Base-by-base conservation (phyloP, 768 basidiomycete species). In the Termitomyces sp. region DNA sequence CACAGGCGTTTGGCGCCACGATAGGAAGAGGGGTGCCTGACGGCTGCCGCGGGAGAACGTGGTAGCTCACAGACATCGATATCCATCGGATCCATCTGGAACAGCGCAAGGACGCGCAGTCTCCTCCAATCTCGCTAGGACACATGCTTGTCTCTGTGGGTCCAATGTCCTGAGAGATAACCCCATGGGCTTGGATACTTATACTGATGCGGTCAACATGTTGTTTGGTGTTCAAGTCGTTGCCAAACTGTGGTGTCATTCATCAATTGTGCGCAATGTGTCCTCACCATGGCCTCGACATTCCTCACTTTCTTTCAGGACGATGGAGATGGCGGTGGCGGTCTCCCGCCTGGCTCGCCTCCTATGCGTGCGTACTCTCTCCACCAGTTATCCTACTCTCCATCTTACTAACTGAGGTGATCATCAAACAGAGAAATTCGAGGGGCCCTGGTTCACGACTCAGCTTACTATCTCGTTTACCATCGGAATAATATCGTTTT, bases 371-470 rank as follows among this genome's bases (percentile, higher is more conserved):
- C 26, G 56, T 56, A 3, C 41, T 59, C 32, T 40, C 22, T n/a
- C 24, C 28, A 33, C 54, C 16, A 28, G n/a, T 1, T 16, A 20
- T 20, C 4, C 22, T 33, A 55, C 24, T 20, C 8, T 33, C 16
- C 5, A 24, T 1, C 38, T 58, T 11, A 28, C 33, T 43, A 30
- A 45, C 20, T n/a, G 11, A 48, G 20, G 48, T 7, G 8, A 8
- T 43, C 26, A n/a, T 47, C 48, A 28, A 41, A 50, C 65, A 92
- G 90, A 78, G 62, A 90, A 81, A 67, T 94, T 90, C 69, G 87
- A 91, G 67, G 95, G 96, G 0, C 94, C 94, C 35, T 98, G 97
- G 97, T 90, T 99, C 71, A 85, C 85, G 22, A 97, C 95, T 1
- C 96, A 98, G 70, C 75, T 96, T 18, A 71, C 80, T 2, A 83